phyloP scores from a whole-genome alignment of 1,139 yeast genomes.

The Candida glucosophila region DNA sequence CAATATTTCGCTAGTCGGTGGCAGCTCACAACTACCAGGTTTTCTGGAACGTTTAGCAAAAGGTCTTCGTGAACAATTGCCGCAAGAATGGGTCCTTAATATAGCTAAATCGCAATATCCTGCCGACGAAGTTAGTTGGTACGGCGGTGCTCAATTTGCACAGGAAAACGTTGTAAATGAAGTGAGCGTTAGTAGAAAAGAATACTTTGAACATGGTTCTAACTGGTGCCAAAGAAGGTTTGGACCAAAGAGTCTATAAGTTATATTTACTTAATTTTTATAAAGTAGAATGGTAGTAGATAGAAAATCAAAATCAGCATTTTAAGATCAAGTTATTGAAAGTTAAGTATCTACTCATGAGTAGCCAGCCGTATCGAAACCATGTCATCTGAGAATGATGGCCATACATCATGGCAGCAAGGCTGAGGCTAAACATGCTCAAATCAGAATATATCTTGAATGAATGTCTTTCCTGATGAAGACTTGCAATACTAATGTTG shows the following conservation, averaged over 20 bases:
- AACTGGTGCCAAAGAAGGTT: conserved; percentile 73
- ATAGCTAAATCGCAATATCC: conserved; percentile 17
- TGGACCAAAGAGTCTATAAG: conserved; percentile 43
- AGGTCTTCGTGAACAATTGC: conserved; percentile 60
- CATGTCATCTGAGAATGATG: conserved; percentile 91
- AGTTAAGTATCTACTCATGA: conserved; percentile 66
- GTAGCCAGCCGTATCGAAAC: conserved; percentile 89
- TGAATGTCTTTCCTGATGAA: conserved; percentile 13
- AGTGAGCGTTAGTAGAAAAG: conserved; percentile 62
- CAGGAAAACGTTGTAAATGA: conserved; percentile 42
- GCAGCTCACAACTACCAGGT: conserved; percentile 65
- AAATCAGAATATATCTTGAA: conserved; percentile 44
- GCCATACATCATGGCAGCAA: conserved; percentile 74
- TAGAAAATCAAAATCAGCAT: conserved; percentile 2
- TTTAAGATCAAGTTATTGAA: conserved; percentile 53
- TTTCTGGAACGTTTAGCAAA: conserved; percentile 50
- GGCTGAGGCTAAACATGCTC: conserved; percentile 49
- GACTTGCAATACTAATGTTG: conserved; percentile 32
- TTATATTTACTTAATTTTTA: no score
- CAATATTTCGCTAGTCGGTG: conserved; percentile 78
- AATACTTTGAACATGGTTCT: conserved; percentile 80
- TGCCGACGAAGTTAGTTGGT: conserved; percentile 28
- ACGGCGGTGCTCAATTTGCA: conserved; percentile 42
- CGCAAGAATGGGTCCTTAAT: conserved; percentile 57
- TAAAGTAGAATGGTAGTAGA: no score